Evolutionary conservation across 1,139 yeast genomes (phyloP), one percentile per base, ranked within the genome.

Genomic region (Yamadazyma aaseri): DNA sequence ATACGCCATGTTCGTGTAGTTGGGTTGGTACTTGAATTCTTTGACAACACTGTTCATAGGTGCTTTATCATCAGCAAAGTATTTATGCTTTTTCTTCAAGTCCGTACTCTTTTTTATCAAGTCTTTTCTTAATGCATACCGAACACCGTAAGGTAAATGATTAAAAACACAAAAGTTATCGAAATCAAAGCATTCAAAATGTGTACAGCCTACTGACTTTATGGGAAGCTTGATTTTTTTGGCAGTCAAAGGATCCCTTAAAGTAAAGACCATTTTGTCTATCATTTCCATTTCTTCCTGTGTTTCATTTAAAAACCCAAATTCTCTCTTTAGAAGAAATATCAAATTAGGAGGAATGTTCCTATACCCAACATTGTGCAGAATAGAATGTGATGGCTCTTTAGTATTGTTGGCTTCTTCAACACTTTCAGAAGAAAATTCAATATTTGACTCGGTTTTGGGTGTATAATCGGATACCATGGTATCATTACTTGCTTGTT

Each of bases 171-270:
- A 70, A 39, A 70, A 70, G 34, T 56, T 64, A 10, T 66, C 68
- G 41, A 62, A 67, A 42, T 70, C 76, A 50, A 70, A 70, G 46
- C 76, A 69, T 47, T 68, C 75, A 42, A 70, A 68, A 46, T 70
- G 76, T 20, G 46, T 46, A 42, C 76, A 70, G 2, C 43, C 40
- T 8, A 47, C 41, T 3, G 73, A 58, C 44, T 66, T 69, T 2
- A 70, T 67, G 1, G 76, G 76, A 6, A 69, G 48, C 25, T 50
- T 45, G 27, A 70, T 67, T 36, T 59, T 62, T 26, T 65, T 58
- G 18, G 68, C 67, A 15, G 65, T 55, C 14, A 61, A 45, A 5
- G 66, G 67, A 39, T 61, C 67, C 35, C 59, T 45, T 14, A 61
- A 40, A 2, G 63, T 49, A 40, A 61, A 59, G 2, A 57, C 47